Conservation (phyloP, 2,329 filamentous ascomycete species). For the Alternaria tenuissima region DNA sequence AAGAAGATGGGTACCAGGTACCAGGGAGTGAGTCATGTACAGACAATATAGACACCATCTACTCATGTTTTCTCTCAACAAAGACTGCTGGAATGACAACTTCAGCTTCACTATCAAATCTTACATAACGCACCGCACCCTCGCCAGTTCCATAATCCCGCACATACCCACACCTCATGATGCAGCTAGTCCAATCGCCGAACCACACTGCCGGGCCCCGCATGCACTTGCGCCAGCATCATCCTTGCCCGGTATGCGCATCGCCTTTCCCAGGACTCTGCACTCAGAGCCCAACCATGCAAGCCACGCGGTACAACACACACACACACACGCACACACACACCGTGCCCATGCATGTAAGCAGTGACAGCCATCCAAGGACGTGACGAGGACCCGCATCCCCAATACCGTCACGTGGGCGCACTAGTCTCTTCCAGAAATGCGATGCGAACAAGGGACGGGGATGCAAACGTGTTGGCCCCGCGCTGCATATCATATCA, state of each 20-base stretch:
- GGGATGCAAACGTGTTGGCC: background rate
- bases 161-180: background rate
- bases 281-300: constrained; percentile 17
- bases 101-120: background rate
- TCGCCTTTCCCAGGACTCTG: background rate
- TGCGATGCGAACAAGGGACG: background rate
- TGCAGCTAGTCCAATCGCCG: background rate
- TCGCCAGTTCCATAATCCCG: constrained; percentile 2
- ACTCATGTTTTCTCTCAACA: background rate
- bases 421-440: background rate
- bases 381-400: constrained; percentile 4
- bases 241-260: constrained; percentile 1
- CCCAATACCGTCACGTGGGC: constrained; percentile 8
- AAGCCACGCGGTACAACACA: constrained; percentile 17
- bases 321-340: constrained; percentile 6
- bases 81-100: background rate
- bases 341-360: constrained; percentile 12
- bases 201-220: constrained; percentile 5
- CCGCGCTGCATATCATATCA: constrained; percentile 5
- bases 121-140: background rate
- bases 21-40: background rate
- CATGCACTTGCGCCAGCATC: constrained; percentile 1
- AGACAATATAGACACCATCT: background rate
- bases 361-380: constrained; percentile 2
- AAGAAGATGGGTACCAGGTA: background rate